Evolutionary conservation across 176 grass and related monocot genomes (phyloP).

Genomic region (Paspalum notatum): DNA sequence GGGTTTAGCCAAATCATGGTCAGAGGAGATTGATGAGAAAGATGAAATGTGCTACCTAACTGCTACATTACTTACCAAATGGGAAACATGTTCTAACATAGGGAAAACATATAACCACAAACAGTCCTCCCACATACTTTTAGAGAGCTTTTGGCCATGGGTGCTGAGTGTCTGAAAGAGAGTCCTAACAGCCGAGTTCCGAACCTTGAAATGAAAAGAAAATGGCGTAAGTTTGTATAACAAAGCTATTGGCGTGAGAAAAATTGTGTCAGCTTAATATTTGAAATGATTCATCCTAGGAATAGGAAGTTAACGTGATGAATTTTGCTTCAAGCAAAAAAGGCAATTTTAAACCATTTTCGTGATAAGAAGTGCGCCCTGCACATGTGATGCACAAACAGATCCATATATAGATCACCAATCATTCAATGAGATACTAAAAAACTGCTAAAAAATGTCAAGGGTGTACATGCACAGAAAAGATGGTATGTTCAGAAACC

Average conservation of each 20-base stretch:
- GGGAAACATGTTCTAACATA: conserved; percentile 94
- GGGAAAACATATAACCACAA: conserved; percentile 94
- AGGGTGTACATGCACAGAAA: conserved; percentile 31
- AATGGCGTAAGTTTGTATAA: conserved; percentile 9
- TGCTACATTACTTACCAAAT: conserved; percentile 65
- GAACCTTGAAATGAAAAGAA: conserved; percentile 58
- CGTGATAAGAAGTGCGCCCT: background rate
- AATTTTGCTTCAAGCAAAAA: background rate
- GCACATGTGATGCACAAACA: background rate
- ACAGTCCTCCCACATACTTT: conserved; percentile 95
- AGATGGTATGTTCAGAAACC: conserved; percentile 27
- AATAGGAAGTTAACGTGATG: background rate
- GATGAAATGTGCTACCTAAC: conserved; percentile 25
- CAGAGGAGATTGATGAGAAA: conserved; percentile 29
- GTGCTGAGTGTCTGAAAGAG: conserved; percentile 92
- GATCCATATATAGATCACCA: conserved; percentile 20
- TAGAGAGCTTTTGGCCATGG: conserved; percentile 93
- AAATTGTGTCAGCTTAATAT: background rate
- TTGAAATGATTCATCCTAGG: background rate
- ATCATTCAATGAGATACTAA: conserved; percentile 12
- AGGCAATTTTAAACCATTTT: conserved; percentile 19
- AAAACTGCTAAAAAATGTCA: conserved; percentile 29
- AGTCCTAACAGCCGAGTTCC: conserved; percentile 94
- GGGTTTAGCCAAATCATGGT: conserved; percentile 36
- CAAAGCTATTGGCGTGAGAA: background rate